phyloP scores from a whole-genome alignment of 139 green algal species.

The Desmodesmus armatus region DNA sequence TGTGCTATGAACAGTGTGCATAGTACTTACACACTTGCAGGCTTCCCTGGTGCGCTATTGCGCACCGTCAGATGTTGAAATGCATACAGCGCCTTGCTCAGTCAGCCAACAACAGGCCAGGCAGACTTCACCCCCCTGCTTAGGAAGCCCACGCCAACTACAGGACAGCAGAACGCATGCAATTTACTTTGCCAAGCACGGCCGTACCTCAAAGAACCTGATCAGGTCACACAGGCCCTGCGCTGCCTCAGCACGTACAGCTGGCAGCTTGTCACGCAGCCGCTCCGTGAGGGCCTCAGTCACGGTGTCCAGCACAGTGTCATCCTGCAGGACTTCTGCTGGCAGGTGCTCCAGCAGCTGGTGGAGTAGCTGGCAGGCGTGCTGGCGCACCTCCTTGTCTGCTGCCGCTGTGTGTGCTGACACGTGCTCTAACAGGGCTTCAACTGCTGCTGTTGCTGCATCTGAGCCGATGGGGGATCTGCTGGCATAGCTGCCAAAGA shows the following conservation, averaged over 20 bases:
- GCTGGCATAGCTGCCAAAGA: constrained; percentile 24
- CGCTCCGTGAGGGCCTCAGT: not conserved
- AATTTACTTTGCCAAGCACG: no score
- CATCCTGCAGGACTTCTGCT: not conserved
- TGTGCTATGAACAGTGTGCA: no score
- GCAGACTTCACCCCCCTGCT: no score
- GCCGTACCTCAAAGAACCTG: no score
- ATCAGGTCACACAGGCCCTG: not conserved
- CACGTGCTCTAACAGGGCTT: constrained; percentile 35
- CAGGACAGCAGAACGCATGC: no score
- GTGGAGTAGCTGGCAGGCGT: constrained; percentile 7
- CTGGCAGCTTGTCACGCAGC: constrained; percentile 23
- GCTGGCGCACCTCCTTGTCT: constrained; percentile 20
- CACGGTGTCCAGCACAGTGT: not conserved
- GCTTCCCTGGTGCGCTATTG: no score
- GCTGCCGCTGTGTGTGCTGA: not conserved
- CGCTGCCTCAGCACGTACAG: constrained; percentile 6
- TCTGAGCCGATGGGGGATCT: constrained; percentile 5
- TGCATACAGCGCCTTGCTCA: no score
- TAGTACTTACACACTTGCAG: no score
- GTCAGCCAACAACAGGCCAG: no score
- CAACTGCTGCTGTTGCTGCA: constrained; percentile 8
- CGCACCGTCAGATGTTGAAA: no score
- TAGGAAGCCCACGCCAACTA: no score
- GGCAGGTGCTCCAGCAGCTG: constrained; percentile 7